Base-by-base conservation (phyloP, 176 grass and related monocot genomes). In the Carex pumila region DNA sequence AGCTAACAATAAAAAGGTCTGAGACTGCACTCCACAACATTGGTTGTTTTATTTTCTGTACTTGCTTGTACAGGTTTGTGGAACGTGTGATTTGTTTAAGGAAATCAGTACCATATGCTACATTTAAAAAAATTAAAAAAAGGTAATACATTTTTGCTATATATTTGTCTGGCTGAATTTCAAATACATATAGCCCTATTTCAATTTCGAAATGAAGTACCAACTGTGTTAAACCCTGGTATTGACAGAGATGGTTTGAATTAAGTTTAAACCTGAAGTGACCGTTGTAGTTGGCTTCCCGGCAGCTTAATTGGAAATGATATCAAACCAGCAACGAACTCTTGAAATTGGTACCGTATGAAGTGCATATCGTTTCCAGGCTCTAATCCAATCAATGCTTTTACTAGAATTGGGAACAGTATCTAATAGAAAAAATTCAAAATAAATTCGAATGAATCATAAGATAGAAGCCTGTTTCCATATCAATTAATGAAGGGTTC, bases 301-400 rank as follows among this genome's bases (percentile, higher is more conserved):
- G 96, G 96, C 73, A 99, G 80, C 88, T 99, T 99, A 81, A 98
- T 88, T 60, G 96, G 96, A n/a, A 99, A 86, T 31, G 93, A 95
- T 84, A 99, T 95, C 88, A 99, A 85, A n/a, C 96, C 96, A 71
- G 94, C 89, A 92, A 95, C 93, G 61, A 99, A 99, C 87, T 99
- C 96, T 71, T 93, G 85, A 84, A 99, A 99, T 85, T 95, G 85
- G 81, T 89, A 85, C 87, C 90, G 94, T 62, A 99, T 81, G 78
- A 89, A 92, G 80, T 92, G 72, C 93, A 95, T 95, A 74, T 99
- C 91, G 13, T 91, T 65, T 29, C 91, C 93, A 21, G 88, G 69
- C 81, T 93, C 96, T 87, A 99, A 84, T 69, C 96, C 96, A 73
- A 95, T 99, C 89, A 99, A 85, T 29, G 86, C 93, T 77, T 80